These are phyloP conservation scores for Fusarium oligoseptatum DNA, from an alignment of 2,329 filamentous ascomycete genomes.

Conservation along the genomic window DNA sequence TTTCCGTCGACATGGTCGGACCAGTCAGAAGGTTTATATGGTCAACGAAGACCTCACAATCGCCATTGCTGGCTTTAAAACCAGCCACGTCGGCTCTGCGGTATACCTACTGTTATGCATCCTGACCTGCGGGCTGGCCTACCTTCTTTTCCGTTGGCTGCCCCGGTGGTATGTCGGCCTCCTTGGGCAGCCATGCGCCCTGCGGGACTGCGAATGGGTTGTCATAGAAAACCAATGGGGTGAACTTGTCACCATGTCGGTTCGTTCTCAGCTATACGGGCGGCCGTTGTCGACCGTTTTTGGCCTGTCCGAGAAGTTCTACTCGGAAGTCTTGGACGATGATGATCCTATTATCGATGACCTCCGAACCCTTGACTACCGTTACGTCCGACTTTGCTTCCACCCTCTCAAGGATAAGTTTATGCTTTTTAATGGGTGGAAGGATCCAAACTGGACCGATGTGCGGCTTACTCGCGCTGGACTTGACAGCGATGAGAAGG, in stretches of 20 bases:
- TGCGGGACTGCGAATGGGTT: conserved; percentile 88
- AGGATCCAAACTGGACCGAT: conserved; percentile 89
- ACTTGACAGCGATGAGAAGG: conserved; percentile 89
- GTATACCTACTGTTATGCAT: conserved; percentile 79
- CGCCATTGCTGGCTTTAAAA: conserved; percentile 91
- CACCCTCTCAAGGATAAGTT: conserved; percentile 93
- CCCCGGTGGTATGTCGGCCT: conserved; percentile 87
- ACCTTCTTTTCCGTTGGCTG: conserved; percentile 89
- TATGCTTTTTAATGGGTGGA: conserved; percentile 88
- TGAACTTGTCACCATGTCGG: conserved; percentile 83
- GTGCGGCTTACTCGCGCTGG: conserved; percentile 81
- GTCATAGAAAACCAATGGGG: conserved; percentile 98
- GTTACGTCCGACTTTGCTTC: conserved; percentile 93
- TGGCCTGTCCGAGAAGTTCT: conserved; percentile 73
- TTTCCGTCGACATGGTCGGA: conserved; percentile 71
- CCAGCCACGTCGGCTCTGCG: conserved; percentile 76
- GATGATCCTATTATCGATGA: conserved; percentile 81
- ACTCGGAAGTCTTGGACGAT: conserved; percentile 67
- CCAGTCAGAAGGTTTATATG: conserved; percentile 93
- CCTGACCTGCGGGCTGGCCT: conserved; percentile 81
- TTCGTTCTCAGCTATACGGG: conserved; percentile 68
- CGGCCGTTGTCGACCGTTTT: conserved; percentile 74
- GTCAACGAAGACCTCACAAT: conserved; percentile 94
- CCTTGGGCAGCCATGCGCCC: conserved; percentile 75
- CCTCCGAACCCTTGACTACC: conserved; percentile 87